phyloP scores from a whole-genome alignment of 257 asterid genomes.

The Schizonepeta tenuifolia region DNA sequence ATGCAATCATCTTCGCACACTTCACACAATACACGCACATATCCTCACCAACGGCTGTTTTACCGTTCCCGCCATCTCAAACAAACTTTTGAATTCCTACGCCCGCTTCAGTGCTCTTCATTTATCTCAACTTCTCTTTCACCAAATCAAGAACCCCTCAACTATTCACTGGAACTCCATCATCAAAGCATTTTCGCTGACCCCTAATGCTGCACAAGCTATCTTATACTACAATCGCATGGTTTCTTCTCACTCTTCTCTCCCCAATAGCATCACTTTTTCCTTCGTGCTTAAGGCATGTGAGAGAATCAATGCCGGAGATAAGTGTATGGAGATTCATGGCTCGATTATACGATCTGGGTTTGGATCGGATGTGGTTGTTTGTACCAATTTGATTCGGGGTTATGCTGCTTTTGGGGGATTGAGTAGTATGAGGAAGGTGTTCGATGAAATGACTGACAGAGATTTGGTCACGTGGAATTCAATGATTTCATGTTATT shows the following conservation, averaged over 20 bases:
- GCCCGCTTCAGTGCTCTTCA: slow-evolving; percentile 18
- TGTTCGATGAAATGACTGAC: slow-evolving; percentile 41
- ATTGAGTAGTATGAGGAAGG: slow-evolving; percentile 22
- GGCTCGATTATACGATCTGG: slow-evolving; percentile 34
- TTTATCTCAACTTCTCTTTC: slow-evolving; percentile 29
- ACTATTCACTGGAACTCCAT: slow-evolving; percentile 39
- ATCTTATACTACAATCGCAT: slow-evolving; percentile 37
- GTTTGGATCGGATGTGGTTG: slow-evolving; percentile 28
- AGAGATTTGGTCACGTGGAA: slow-evolving; percentile 40
- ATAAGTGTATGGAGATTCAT: slow-evolving; percentile 45
- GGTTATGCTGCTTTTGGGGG: slow-evolving; percentile 33
- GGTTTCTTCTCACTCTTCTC: slow-evolving; percentile 21
- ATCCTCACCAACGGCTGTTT: slow-evolving; percentile 34
- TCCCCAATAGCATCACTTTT: slow-evolving; percentile 32
- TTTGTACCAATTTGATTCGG: slow-evolving; percentile 40
- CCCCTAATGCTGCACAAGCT: slow-evolving; percentile 33
- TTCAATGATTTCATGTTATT: slow-evolving; percentile 39
- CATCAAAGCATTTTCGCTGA: slow-evolving; percentile 38
- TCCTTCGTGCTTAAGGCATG: slow-evolving; percentile 38
- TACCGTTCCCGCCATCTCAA: slow-evolving; percentile 38
- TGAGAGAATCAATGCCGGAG: not conserved
- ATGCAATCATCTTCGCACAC: slow-evolving; percentile 26
- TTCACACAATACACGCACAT: slow-evolving; percentile 29
- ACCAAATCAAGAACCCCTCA: slow-evolving; percentile 35
- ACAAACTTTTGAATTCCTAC: slow-evolving; percentile 35